phyloP scores from a whole-genome alignment of 1,284 basidiomycete genomes.

The Tremellales sp. region DNA sequence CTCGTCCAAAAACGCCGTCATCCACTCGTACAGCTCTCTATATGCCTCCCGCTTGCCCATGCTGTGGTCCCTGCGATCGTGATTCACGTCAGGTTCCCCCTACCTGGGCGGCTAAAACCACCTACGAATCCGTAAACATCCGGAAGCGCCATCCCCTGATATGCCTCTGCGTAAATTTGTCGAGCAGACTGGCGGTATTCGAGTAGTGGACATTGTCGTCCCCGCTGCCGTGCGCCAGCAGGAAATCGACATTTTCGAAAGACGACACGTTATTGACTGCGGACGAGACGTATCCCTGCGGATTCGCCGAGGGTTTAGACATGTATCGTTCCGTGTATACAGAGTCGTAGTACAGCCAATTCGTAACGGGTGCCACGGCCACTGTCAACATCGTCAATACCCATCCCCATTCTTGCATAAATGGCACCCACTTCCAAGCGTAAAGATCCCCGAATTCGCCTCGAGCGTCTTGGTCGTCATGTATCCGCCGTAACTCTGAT shows the following conservation, averaged over 20 bases:
- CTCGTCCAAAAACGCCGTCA: constrained; percentile 77
- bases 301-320: constrained; percentile 73
- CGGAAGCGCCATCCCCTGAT: constrained; percentile 81
- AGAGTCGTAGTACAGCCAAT: constrained; percentile 73
- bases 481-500: constrained; percentile 85
- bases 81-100: neutral
- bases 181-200: constrained; percentile 84
- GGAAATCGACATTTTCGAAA: constrained; percentile 68
- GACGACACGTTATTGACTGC: constrained; percentile 80
- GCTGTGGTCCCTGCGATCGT: constrained; percentile 63
- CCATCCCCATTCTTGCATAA: constrained; percentile 15
- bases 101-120: constrained; percentile 6
- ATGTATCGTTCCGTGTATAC: constrained; percentile 87
- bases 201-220: constrained; percentile 93
- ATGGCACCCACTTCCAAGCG: constrained; percentile 68
- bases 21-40: constrained; percentile 79
- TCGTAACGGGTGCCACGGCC: constrained; percentile 59
- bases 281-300: constrained; percentile 74
- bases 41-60: constrained; percentile 71
- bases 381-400: constrained; percentile 29
- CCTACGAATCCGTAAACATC: constrained; percentile 92
- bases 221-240: constrained; percentile 86
- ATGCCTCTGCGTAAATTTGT: constrained; percentile 76
- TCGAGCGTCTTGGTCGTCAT: constrained; percentile 90
- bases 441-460: constrained; percentile 76